Percentiles rank a stretch among this genome's conserved stretches.
Evolutionary conservation across 2,329 filamentous ascomycete genomes (phyloP).

Genomic region (Apiospora malaysiana): DNA sequence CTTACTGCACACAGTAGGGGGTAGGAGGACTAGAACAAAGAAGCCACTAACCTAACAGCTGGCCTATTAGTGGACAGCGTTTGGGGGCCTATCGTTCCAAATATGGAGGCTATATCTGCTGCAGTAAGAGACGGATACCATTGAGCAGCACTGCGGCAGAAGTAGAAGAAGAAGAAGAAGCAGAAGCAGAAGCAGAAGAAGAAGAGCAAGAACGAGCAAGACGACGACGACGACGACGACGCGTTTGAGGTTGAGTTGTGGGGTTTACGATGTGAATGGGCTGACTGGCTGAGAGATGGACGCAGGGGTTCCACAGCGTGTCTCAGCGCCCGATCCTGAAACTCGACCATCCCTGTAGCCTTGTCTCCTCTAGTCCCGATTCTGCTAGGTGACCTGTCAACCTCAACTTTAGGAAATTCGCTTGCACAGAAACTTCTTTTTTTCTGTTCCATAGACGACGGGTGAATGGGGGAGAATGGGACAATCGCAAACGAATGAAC

Average conservation of each 20-base stretch:
- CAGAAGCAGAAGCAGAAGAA: not conserved
- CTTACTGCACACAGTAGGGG: not conserved
- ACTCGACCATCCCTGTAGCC: not conserved
- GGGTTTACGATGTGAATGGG: slow-evolving; percentile 15
- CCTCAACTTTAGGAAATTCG: slow-evolving; percentile 8
- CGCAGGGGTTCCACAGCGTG: slow-evolving; percentile 16
- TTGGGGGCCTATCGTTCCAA: not conserved
- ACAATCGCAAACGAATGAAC: not conserved
- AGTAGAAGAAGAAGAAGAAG: not conserved
- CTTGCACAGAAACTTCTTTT: not conserved
- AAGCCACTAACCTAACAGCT: not conserved
- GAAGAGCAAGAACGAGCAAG: not conserved
- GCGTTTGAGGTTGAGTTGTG: slow-evolving; percentile 22
- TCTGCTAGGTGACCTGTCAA: slow-evolving; percentile 2
- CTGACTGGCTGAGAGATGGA: slow-evolving; percentile 11
- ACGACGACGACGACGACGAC: not conserved
- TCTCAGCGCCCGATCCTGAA: slow-evolving; percentile 20
- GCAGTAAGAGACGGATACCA: not conserved
- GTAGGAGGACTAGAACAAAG: not conserved
- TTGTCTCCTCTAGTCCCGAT: not conserved
- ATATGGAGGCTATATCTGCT: slow-evolving; percentile 5
- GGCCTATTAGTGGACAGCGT: slow-evolving; percentile 11
- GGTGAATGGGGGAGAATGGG: not conserved
- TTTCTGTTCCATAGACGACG: not conserved
- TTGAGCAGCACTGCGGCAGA: not conserved